Evolutionary conservation across 345 rosid genomes (phyloP).

Genomic region (Hibiscus syriacus): DNA sequence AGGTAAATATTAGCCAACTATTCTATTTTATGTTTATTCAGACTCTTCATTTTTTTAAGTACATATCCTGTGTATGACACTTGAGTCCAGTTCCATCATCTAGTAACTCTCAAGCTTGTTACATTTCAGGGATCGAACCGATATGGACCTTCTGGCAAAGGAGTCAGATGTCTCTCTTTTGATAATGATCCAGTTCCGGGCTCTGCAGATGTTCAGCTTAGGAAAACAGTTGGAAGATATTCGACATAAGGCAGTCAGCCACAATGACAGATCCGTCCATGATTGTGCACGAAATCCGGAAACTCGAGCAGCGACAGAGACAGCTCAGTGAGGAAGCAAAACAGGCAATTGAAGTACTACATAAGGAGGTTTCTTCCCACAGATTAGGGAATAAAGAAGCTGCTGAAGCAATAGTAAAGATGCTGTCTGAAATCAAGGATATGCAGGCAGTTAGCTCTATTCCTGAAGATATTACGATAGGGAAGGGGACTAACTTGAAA

Average conservation of each 20-base stretch:
- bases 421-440: conserved; percentile 77
- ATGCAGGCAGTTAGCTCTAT: conserved; percentile 53
- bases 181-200: conserved; percentile 32
- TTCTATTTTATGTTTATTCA: no score
- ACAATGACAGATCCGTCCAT: conserved; percentile 68
- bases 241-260: conserved; percentile 51
- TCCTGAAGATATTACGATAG: conserved; percentile 46
- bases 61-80: not conserved
- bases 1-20: conserved; percentile 41
- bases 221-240: conserved; percentile 37
- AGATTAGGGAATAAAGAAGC: conserved; percentile 74
- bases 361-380: conserved; percentile 81
- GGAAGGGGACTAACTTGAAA: conserved; percentile 51
- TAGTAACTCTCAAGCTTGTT: conserved; percentile 6
- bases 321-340: conserved; percentile 88
- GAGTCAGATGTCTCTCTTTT: conserved; percentile 69
- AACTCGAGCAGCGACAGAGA: conserved; percentile 78
- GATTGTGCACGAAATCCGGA: conserved; percentile 74
- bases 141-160: conserved; percentile 54
- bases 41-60: no score
- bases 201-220: conserved; percentile 29
- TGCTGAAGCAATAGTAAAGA: conserved; percentile 64
- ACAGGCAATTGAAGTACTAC: conserved; percentile 83
- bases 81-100: not conserved
- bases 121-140: conserved; percentile 40